A percentile compares a stretch with the other conserved stretches of the same genome.
These are phyloP conservation scores for Rhizophora mangle DNA, from an alignment of 345 rosid genomes.

Conservation along the genomic window DNA sequence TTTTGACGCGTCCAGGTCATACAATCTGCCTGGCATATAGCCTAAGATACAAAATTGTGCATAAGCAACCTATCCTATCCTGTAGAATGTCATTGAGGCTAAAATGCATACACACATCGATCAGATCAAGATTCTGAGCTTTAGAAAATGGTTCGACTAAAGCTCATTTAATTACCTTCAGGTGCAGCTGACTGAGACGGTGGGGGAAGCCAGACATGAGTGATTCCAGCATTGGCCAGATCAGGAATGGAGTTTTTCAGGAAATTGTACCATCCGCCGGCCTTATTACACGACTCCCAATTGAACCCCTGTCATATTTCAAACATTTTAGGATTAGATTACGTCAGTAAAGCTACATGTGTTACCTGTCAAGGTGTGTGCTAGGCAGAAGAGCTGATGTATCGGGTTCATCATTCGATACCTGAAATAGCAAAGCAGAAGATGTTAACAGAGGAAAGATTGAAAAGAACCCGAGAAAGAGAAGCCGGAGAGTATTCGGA, in stretches of 20 bases:
- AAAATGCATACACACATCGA: not conserved
- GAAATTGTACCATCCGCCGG: conserved; percentile 81
- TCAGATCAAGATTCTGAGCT: not conserved
- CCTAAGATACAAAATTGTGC: conserved; percentile 34
- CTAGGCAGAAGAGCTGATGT: not conserved
- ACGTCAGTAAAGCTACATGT: not conserved
- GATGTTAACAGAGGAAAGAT: conserved; percentile 16
- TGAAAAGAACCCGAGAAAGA: conserved; percentile 6
- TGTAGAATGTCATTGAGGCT: too few relatives aligned
- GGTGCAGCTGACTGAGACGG: conserved; percentile 70
- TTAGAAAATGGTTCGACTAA: not conserved
- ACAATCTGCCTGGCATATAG: conserved; percentile 83
- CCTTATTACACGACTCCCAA: conserved; percentile 70
- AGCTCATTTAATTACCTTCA: conserved; percentile 39
- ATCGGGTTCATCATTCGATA: not conserved
- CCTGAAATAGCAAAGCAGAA: conserved; percentile 19
- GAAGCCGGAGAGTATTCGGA: not conserved
- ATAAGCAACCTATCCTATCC: not conserved
- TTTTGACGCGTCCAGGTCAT: conserved; percentile 66
- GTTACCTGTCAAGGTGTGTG: not conserved
- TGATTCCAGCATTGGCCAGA: conserved; percentile 57
- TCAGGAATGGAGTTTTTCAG: conserved; percentile 55
- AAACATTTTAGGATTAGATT: not conserved
- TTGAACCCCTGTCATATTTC: conserved; percentile 60
- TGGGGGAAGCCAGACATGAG: conserved; percentile 97